Conservation (phyloP, 1,139 yeast species). For the Scheffersomyces illinoinensis region DNA sequence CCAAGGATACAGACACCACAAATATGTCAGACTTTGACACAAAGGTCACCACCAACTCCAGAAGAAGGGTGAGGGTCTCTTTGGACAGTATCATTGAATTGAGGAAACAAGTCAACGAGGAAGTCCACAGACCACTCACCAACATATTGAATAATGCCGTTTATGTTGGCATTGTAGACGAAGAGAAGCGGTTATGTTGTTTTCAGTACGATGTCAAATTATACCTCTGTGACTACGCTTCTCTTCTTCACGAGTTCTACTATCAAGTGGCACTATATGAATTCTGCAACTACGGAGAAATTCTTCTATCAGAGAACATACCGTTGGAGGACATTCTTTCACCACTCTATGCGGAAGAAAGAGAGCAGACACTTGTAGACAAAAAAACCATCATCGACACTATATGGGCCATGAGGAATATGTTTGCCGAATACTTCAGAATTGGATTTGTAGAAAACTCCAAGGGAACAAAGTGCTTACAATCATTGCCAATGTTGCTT, state of each 20-base stretch:
- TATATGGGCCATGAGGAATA: conserved; percentile 58
- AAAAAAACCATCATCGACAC: conserved; percentile 19
- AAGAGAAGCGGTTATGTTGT: conserved; percentile 65
- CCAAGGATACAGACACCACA: conserved; percentile 1
- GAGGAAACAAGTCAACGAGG: conserved; percentile 47
- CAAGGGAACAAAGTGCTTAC: conserved; percentile 32
- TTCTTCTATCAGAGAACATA: conserved; percentile 44
- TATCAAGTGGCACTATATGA: conserved; percentile 80
- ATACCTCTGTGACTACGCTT: conserved; percentile 78
- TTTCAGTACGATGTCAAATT: conserved; percentile 81
- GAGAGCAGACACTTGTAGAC: conserved; percentile 19
- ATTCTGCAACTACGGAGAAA: conserved; percentile 79
- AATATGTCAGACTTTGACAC: background rate
- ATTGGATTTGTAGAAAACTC: conserved; percentile 40
- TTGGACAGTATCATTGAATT: conserved; percentile 62
- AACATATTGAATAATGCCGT: conserved; percentile 68
- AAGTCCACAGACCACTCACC: conserved; percentile 57
- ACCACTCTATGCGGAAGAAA: conserved; percentile 18
- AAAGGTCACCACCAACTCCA: conserved; percentile 2
- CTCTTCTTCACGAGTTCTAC: conserved; percentile 66
- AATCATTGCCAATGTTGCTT: conserved; percentile 66
- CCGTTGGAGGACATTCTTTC: conserved; percentile 28
- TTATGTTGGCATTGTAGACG: conserved; percentile 84
- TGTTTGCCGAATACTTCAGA: conserved; percentile 79
- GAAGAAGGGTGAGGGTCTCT: conserved; percentile 33